These are phyloP conservation scores for Sungouiella blattae DNA, from an alignment of 805 yeast species.

Conservation along the genomic window DNA sequence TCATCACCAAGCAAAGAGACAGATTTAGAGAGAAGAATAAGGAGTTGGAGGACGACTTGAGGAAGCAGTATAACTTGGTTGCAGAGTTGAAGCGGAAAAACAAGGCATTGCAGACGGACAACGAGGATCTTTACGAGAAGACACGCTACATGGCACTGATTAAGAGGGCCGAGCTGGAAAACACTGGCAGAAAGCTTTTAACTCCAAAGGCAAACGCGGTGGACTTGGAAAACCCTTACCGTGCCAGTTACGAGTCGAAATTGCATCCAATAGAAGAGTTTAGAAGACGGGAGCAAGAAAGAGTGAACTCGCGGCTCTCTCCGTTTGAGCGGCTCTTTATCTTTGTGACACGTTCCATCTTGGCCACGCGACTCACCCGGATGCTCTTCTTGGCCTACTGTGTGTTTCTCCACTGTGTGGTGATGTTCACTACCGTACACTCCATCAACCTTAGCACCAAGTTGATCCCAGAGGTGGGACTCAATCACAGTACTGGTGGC, in stretches of 20 bases:
- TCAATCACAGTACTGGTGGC: constrained; percentile 40
- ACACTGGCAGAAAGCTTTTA: constrained; percentile 15
- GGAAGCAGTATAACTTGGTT: constrained; percentile 51
- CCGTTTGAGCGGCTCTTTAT: constrained; percentile 77
- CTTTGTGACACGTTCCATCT: constrained; percentile 66
- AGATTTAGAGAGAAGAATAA: constrained; percentile 79
- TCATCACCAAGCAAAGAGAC: constrained; percentile 92
- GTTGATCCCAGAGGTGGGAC: constrained; percentile 46
- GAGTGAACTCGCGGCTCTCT: constrained; percentile 67
- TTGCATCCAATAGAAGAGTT: constrained; percentile 83
- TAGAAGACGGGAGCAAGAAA: constrained; percentile 70
- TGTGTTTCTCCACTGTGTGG: constrained; percentile 66
- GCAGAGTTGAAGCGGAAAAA: constrained; percentile 64
- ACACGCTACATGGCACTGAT: constrained; percentile 63
- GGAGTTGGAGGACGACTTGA: constrained; percentile 79
- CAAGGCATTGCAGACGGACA: constrained; percentile 63
- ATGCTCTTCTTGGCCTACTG: constrained; percentile 73
- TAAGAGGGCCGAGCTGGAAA: constrained; percentile 19
- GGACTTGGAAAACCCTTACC: constrained; percentile 58
- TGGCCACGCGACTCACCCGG: constrained; percentile 70
- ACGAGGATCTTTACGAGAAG: constrained; percentile 75
- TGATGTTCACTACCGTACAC: constrained; percentile 60
- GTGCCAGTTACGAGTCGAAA: constrained; percentile 66
- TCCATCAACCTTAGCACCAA: constrained; percentile 45
- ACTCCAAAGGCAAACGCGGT: constrained; percentile 29